Conservation (phyloP, 768 basidiomycete species). For the Lanmaoa pseudosensibilis region DNA sequence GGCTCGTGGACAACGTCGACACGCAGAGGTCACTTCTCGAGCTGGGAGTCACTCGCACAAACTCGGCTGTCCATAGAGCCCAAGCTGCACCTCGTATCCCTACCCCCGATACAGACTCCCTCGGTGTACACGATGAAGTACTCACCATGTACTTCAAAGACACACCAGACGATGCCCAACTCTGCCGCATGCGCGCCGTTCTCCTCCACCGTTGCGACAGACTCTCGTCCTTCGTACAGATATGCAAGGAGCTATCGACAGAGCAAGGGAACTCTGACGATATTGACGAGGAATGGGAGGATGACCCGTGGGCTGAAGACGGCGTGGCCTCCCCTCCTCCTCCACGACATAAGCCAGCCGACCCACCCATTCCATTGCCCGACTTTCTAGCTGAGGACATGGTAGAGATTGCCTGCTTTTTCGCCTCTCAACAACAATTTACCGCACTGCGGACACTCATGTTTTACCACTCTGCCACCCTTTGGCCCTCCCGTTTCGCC, state of each 20-base stretch:
- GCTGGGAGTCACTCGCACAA: constrained; percentile 62
- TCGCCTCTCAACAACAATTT: constrained; percentile 66
- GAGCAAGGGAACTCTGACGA: constrained; percentile 29
- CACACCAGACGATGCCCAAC: constrained; percentile 58
- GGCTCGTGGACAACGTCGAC: constrained; percentile 55
- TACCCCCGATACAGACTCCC: constrained; percentile 20
- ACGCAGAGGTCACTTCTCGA: constrained; percentile 60
- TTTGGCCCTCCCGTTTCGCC: constrained; percentile 70
- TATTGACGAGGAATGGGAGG: constrained; percentile 48
- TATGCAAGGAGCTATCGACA: constrained; percentile 45
- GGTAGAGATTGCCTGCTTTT: constrained; percentile 54
- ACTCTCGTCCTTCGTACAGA: constrained; percentile 69
- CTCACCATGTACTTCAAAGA: constrained; percentile 56
- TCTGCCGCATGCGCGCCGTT: constrained; percentile 63
- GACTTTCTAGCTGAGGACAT: constrained; percentile 64
- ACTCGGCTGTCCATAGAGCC: constrained; percentile 46
- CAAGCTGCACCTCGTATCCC: constrained; percentile 37
- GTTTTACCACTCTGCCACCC: constrained; percentile 48
- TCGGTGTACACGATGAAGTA: constrained; percentile 14
- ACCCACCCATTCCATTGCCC: constrained; percentile 53
- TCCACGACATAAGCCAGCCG: constrained; percentile 25
- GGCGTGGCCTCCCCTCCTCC: constrained; percentile 28
- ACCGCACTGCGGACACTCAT: constrained; percentile 58
- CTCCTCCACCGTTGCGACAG: constrained; percentile 69
- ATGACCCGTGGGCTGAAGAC: constrained; percentile 68